A percentile compares a stretch with the other conserved stretches of the same genome.
Evolutionary conservation across 2,329 filamentous ascomycete species (phyloP).

Genomic region (Colletotrichum camelliae): DNA sequence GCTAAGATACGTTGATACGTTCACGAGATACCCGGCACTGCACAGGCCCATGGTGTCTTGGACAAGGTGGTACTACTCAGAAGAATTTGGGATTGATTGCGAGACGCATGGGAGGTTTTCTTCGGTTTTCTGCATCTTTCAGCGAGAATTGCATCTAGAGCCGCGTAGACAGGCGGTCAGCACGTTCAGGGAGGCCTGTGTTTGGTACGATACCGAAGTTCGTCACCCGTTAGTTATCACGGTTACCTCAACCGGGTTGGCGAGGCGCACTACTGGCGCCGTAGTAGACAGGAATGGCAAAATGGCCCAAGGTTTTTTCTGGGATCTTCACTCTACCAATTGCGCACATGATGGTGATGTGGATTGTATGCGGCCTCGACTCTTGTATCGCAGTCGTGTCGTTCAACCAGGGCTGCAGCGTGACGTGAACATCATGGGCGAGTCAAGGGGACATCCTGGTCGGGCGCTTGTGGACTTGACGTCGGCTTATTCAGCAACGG

Average conservation of each 20-base stretch:
- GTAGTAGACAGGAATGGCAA: slow-evolving; percentile 1
- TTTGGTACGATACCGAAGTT: background rate
- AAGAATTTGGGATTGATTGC: background rate
- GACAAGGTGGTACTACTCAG: background rate
- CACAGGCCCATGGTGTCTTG: background rate
- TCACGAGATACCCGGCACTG: background rate
- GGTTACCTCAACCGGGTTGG: background rate
- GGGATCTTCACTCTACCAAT: slow-evolving; percentile 4
- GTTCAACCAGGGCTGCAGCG: slow-evolving; percentile 13
- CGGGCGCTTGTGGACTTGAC: background rate
- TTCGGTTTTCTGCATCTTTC: slow-evolving; percentile 12
- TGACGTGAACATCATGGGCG: slow-evolving; percentile 9
- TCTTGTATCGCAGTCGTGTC: background rate
- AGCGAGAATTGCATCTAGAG: slow-evolving; percentile 23
- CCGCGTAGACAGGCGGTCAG: background rate
- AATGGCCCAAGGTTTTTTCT: background rate
- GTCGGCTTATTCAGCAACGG: slow-evolving; percentile 9
- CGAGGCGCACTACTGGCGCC: background rate
- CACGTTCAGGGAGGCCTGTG: background rate
- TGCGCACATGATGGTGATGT: slow-evolving; percentile 7
- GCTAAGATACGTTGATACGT: background rate
- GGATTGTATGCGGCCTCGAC: background rate
- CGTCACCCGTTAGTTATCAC: background rate
- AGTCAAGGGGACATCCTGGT: background rate
- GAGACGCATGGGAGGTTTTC: background rate